A percentile compares a stretch with the other conserved stretches of the same genome.
Evolutionary conservation across 2,329 filamentous ascomycete genomes (phyloP).

Genomic region (Fusarium palustre): DNA sequence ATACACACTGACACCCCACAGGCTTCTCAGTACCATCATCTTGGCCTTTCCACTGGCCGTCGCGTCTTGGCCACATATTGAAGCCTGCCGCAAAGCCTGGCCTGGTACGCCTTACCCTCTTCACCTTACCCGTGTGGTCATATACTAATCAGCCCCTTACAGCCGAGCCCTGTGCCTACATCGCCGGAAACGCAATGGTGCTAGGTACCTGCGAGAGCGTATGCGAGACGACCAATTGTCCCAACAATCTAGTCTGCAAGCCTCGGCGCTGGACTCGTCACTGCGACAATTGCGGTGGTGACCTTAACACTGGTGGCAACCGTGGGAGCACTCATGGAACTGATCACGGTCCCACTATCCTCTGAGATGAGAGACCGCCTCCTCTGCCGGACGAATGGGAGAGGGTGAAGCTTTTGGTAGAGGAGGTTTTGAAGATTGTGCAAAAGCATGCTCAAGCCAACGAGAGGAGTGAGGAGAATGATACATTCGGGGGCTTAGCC

Average conservation of each 20-base stretch:
- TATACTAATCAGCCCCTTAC: rapidly evolving
- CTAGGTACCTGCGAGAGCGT: not conserved
- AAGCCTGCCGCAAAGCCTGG: not conserved
- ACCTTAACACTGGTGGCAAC: not conserved
- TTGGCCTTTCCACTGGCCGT: not conserved
- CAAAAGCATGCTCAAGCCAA: not conserved
- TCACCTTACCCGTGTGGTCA: rapidly evolving
- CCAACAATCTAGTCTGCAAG: not conserved
- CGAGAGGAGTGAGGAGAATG: not conserved
- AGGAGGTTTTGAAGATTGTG: not conserved
- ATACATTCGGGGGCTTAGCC: not conserved
- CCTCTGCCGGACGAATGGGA: constrained; percentile 1
- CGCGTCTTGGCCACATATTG: not conserved
- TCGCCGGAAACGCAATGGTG: not conserved
- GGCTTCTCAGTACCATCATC: not conserved
- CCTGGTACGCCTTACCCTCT: not conserved
- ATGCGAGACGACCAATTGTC: not conserved
- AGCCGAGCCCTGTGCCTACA: not conserved
- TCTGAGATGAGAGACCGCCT: not conserved
- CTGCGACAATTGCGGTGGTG: not conserved
- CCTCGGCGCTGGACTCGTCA: not conserved
- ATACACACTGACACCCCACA: not conserved
- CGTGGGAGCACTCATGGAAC: not conserved
- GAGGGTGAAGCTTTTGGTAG: not conserved
- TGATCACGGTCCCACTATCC: not conserved